Evolutionary conservation across 108 stramenopile species (phyloP).

Genomic region (Nitzschia inconspicua): DNA sequence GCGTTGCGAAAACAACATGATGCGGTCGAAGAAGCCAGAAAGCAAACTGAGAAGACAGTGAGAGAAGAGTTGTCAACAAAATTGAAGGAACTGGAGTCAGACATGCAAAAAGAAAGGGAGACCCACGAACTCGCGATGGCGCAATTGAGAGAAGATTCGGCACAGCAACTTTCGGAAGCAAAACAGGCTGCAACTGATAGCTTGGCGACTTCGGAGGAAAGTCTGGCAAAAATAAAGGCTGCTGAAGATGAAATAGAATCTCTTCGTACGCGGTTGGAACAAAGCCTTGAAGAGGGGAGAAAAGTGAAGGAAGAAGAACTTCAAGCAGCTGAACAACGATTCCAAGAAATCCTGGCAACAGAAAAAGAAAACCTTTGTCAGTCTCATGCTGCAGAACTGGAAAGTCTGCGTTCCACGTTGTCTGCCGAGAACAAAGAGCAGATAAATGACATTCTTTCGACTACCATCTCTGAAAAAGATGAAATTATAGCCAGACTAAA

Average conservation of each 20-base stretch:
- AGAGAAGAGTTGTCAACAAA: constrained; percentile 4
- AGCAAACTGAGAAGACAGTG: constrained; percentile 11
- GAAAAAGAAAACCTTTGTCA: background rate
- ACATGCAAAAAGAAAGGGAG: constrained; percentile 12
- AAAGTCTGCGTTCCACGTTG: background rate
- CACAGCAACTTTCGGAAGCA: constrained; percentile 8
- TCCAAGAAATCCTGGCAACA: background rate
- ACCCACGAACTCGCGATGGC: constrained; percentile 9
- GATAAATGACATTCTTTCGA: constrained; percentile 11
- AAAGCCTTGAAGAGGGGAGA: background rate
- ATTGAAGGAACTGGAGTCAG: background rate
- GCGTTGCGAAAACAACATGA: constrained; percentile 5
- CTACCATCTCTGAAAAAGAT: too few species aligned
- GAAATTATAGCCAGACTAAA: too few species aligned
- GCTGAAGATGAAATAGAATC: constrained; percentile 3
- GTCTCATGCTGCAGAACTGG: constrained; percentile 1
- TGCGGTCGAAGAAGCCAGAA: constrained; percentile 19
- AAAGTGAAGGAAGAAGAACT: constrained; percentile 3
- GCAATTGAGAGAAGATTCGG: constrained; percentile 4
- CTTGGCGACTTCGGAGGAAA: background rate
- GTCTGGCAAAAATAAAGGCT: background rate
- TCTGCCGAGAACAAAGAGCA: constrained; percentile 9
- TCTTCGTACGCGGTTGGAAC: background rate
- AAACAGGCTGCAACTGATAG: constrained; percentile 4
- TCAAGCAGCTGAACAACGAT: background rate